Percentiles rank a stretch among this genome's conserved stretches.
phyloP scores from a whole-genome alignment of 805 yeast species.

The Nakazawaea anatomiae region DNA sequence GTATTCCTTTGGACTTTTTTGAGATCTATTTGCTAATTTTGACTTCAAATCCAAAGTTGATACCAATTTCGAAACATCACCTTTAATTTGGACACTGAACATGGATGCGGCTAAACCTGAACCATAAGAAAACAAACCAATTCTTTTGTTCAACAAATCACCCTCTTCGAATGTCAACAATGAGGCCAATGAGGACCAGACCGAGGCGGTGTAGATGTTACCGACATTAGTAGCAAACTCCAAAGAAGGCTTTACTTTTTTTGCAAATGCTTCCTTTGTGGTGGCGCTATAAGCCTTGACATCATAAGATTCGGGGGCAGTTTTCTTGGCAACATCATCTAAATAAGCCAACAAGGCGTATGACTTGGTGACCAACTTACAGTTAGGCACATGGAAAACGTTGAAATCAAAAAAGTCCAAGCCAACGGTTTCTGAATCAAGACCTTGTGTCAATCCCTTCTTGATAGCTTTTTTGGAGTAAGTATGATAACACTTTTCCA shows the following conservation, averaged over 20 bases:
- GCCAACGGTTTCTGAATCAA: slow-evolving; percentile 55
- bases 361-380: slow-evolving; percentile 90
- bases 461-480: slow-evolving; percentile 73
- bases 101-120: slow-evolving; percentile 94
- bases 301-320: slow-evolving; percentile 61
- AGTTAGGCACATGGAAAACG: slow-evolving; percentile 97
- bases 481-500: slow-evolving; percentile 78
- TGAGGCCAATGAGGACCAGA: slow-evolving; percentile 83
- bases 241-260: slow-evolving; percentile 75
- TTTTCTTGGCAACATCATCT: slow-evolving; percentile 46
- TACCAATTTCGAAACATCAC: slow-evolving; percentile 69
- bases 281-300: slow-evolving; percentile 82
- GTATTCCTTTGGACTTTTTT: slow-evolving; percentile 72
- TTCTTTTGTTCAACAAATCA: slow-evolving; percentile 71
- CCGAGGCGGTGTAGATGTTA: slow-evolving; percentile 95
- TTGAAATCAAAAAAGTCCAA: slow-evolving; percentile 81
- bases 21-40: slow-evolving; percentile 59
- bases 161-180: slow-evolving; percentile 70
- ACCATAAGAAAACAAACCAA: slow-evolving; percentile 94
- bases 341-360: slow-evolving; percentile 86
- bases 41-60: slow-evolving; percentile 60
- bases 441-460: slow-evolving; percentile 36
- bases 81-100: slow-evolving; percentile 72
- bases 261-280: slow-evolving; percentile 62
- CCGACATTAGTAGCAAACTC: slow-evolving; percentile 94